These are phyloP conservation scores for Limnomonas spitsbergensis DNA, from an alignment of 139 green algal genomes.

Conservation along the genomic window DNA sequence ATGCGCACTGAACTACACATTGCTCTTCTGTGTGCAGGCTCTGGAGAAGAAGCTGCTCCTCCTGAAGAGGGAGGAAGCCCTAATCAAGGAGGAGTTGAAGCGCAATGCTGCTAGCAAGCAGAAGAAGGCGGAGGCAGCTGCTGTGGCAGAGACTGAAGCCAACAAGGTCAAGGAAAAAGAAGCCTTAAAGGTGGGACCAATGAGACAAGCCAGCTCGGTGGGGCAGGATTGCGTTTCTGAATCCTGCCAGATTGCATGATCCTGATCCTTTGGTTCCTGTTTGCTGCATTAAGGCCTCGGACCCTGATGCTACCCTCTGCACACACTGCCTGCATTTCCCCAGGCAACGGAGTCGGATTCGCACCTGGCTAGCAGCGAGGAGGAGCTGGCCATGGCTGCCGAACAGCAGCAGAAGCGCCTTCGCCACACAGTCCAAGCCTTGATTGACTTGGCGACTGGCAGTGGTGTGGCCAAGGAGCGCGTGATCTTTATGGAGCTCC, in stretches of 20 bases:
- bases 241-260: too few species aligned
- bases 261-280: too few species aligned
- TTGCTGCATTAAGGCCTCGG: too few species aligned
- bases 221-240: too few species aligned
- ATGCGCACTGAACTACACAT: neutral
- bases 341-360: too few species aligned
- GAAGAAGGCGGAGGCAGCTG: neutral
- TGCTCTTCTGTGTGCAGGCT: slow-evolving; percentile 22
- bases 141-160: neutral
- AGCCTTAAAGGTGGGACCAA: too few species aligned
- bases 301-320: too few species aligned
- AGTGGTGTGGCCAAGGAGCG: slow-evolving; percentile 70
- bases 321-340: too few species aligned
- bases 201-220: too few species aligned
- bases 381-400: neutral
- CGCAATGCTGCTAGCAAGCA: neutral
- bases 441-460: slow-evolving; percentile 34
- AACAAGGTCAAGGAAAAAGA: too few species aligned
- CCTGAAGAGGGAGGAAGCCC: slow-evolving; percentile 81
- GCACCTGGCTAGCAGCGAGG: neutral
- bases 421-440: slow-evolving; percentile 21
- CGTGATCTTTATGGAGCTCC: slow-evolving; percentile 78
- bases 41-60: slow-evolving; percentile 74
- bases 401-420: neutral
- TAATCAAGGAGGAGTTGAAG: slow-evolving; percentile 54